Base-by-base conservation (phyloP, 116 monocot genomes). In the Cymodocea nodosa region DNA sequence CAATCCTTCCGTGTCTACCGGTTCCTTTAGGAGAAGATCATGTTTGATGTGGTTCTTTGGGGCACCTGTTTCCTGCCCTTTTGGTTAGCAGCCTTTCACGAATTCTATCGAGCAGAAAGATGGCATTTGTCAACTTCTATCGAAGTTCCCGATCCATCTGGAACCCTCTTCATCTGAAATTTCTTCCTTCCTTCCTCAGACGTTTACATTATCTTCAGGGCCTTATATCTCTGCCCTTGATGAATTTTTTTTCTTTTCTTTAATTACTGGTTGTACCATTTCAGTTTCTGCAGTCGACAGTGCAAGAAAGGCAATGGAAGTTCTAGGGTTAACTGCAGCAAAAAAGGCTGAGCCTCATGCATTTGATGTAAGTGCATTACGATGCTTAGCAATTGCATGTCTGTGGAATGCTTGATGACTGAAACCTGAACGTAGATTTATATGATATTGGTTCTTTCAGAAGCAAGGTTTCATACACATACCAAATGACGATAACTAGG, bases 231-330 rank as follows among this genome's bases (percentile, higher is more conserved):
- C 14, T 51, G 0, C 15, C 30, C 30, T 30, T 30, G 30, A 3
- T 30, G 30, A 30, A n/a, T n/a, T 50, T 10, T 0, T n/a, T 22
- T 6, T 52, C 9, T 15, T 5, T 53, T 53, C 35, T 18, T 35
- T 50, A 44, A 44, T 65, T 24, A 15, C 34, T 53, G 30, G 6
- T 34, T 15, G 15, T 36, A 24, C 6, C 54, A 18, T 52, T 61
- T 69, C 48, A 63, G 87, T 87, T 53, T 70, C 76, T 57, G 61
- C 74, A 68, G 87, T 81, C 57, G 83, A 87, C 66, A 81, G 83
- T 57, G 87, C 78, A 55, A 72, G 65, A 65, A 81, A 78, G 60
- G 87, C 87, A 22, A 70, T 83, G 80, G 81, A 87, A 69, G 59
- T 83, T 58, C 83, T 87, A 35, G 83, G 81, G 23, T 65, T 78